Conservation (phyloP, 2,329 filamentous ascomycete species). For the Aspergillus alliaceus region DNA sequence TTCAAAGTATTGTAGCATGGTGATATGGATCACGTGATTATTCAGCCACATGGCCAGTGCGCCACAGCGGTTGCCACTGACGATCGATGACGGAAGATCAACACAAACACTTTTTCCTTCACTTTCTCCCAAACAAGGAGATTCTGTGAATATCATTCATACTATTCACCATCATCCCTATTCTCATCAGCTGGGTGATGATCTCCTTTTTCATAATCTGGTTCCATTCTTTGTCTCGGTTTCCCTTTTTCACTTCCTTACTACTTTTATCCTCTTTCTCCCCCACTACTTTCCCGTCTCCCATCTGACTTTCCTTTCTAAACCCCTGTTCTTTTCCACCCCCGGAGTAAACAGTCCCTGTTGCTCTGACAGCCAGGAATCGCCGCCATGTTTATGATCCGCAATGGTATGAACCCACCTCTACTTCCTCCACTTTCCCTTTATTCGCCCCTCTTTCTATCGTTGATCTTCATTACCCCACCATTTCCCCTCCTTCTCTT, state of each 20-base stretch:
- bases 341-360: conserved; percentile 17
- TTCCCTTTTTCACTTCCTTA: neutral
- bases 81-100: conserved; percentile 23
- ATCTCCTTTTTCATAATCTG: neutral
- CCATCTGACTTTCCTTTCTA: neutral
- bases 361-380: conserved; percentile 24
- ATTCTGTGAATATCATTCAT: neutral
- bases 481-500: conserved; percentile 19
- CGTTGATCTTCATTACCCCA: conserved; percentile 14
- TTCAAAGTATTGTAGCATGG: no score
- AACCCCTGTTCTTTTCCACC: conserved; percentile 8
- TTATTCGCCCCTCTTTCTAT: conserved; percentile 5
- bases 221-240: neutral
- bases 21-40: neutral
- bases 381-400: conserved; percentile 57
- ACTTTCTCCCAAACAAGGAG: conserved; percentile 7
- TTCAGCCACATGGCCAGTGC: conserved; percentile 13
- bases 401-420: conserved; percentile 49
- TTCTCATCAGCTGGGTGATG: neutral
- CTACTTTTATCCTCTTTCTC: neutral
- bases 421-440: conserved; percentile 10
- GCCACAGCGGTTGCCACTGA: conserved; percentile 21
- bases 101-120: conserved; percentile 21
- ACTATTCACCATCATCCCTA: neutral
- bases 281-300: neutral